Conservation (phyloP, 2,329 filamentous ascomycete species). For the Diaporthe citrichinensis region DNA sequence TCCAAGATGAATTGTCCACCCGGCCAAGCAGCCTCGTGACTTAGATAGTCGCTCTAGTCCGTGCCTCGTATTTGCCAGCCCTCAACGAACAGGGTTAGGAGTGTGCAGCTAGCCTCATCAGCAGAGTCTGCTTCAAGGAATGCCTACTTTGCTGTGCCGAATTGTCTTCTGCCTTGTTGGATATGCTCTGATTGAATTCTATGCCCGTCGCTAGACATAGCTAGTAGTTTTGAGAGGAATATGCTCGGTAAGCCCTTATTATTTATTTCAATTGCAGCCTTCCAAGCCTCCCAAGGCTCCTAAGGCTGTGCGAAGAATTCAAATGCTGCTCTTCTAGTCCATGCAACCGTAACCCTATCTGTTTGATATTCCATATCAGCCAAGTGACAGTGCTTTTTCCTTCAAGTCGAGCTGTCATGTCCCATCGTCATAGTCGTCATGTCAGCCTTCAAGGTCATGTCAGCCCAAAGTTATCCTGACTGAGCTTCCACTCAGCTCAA, state of each 20-base stretch:
- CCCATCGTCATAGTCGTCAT: neutral
- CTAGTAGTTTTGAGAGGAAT: neutral
- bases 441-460: neutral
- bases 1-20: neutral
- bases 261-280: neutral
- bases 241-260: neutral
- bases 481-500: neutral
- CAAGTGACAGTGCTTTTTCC: neutral
- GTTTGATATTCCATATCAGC: neutral
- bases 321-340: slow-evolving; percentile 13
- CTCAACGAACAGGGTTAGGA: slow-evolving; percentile 1
- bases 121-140: neutral
- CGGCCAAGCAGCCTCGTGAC: slow-evolving; percentile 35
- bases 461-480: neutral
- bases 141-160: neutral
- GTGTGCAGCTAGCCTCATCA: slow-evolving; percentile 14
- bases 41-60: slow-evolving; percentile 34
- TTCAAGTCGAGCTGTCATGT: neutral
- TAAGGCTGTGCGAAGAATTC: neutral
- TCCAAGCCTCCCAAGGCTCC: no score
- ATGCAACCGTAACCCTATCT: neutral
- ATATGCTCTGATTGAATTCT: neutral
- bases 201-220: neutral
- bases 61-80: slow-evolving; percentile 1
- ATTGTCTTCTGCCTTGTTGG: neutral